Conservation (phyloP, 176 grass and related monocot genomes). For the Oryza officinalis region DNA sequence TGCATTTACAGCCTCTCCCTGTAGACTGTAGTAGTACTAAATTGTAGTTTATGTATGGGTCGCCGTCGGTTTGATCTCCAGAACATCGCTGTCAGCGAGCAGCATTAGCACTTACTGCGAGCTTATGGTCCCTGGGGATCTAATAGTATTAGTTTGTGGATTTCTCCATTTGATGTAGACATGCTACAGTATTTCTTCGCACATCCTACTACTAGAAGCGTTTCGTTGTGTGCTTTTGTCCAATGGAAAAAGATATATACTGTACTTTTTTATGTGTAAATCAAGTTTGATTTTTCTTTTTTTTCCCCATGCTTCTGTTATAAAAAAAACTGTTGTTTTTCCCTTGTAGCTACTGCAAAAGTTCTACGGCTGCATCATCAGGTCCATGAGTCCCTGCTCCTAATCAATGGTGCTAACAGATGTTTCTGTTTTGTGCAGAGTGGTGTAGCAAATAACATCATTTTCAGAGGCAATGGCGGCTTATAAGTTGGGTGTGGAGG, state of each 20-base stretch:
- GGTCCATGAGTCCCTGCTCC: neutral
- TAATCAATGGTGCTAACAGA: neutral
- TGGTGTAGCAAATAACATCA: neutral
- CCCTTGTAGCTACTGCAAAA: neutral
- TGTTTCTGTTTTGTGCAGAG: neutral
- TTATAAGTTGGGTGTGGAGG: constrained; percentile 88
- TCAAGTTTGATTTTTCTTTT: neutral
- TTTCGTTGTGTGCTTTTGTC: neutral
- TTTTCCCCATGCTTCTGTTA: neutral
- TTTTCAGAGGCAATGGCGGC: constrained; percentile 38
- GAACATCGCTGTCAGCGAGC: neutral
- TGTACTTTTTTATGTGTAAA: neutral
- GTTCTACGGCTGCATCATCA: neutral
- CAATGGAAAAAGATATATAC: neutral
- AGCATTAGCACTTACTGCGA: neutral
- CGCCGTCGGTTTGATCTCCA: constrained; percentile 14
- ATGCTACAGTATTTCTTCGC: neutral
- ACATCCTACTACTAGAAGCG: neutral
- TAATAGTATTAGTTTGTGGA: neutral
- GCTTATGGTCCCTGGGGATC: constrained; percentile 19
- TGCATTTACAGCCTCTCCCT: neutral
- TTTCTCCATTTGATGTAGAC: constrained; percentile 3
- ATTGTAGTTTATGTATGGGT: neutral
- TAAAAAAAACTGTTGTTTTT: neutral
- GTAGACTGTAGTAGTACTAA: neutral